Evolutionary conservation across 2,329 filamentous ascomycete species (phyloP).

Genomic region (Moelleriella libera): DNA sequence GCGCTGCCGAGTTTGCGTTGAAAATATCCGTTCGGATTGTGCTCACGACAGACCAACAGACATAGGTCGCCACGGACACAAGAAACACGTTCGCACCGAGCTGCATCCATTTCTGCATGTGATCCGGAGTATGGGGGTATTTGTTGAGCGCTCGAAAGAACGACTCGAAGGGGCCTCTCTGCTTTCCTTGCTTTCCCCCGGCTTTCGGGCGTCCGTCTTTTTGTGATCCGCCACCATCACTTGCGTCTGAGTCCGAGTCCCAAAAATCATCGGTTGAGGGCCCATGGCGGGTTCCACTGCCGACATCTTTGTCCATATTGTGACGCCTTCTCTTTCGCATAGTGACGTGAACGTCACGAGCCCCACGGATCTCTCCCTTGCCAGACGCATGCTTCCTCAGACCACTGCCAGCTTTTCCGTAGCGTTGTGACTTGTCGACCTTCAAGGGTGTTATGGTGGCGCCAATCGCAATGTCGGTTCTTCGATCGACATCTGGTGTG

Average conservation of each 20-base stretch:
- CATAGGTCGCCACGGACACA: constrained; percentile 41
- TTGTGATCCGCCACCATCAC: constrained; percentile 6
- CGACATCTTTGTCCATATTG: constrained; percentile 35
- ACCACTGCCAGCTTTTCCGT: constrained; percentile 23
- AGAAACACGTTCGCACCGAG: constrained; percentile 51
- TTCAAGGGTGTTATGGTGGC: constrained; percentile 31
- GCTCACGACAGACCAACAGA: constrained; percentile 54
- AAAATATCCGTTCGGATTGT: constrained; percentile 64
- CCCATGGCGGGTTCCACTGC: constrained; percentile 31
- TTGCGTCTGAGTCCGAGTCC: constrained; percentile 34
- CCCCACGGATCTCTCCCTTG: constrained; percentile 47
- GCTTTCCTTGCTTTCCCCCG: constrained; percentile 10
- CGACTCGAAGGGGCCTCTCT: constrained; percentile 21
- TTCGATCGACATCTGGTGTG: constrained; percentile 35
- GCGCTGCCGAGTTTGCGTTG: constrained; percentile 54
- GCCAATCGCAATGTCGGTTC: constrained; percentile 26
- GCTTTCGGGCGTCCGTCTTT: constrained; percentile 9
- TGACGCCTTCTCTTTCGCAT: constrained; percentile 41
- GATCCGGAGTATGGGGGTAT: constrained; percentile 43
- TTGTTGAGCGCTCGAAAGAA: constrained; percentile 38
- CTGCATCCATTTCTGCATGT: constrained; percentile 45
- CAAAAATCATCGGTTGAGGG: constrained; percentile 27
- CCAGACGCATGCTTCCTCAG: constrained; percentile 34
- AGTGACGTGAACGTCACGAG: constrained; percentile 19
- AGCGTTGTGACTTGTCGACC: constrained; percentile 30